Conservation (phyloP, 139 green algal species). For the Tetradesmus lagerheimii region DNA sequence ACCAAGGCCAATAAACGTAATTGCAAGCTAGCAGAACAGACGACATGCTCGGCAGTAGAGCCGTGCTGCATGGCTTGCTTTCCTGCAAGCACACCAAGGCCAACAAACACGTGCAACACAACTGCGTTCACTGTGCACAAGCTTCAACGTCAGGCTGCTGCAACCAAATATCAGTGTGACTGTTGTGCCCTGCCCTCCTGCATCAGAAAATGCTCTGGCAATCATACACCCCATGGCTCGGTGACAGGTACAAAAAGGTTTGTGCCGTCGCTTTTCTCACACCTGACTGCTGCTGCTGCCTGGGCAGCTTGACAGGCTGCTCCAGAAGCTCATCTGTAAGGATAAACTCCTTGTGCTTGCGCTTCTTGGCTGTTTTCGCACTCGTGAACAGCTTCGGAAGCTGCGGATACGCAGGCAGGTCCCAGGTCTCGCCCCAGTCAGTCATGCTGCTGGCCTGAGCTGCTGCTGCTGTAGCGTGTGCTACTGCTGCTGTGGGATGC, state of each 20-base stretch:
- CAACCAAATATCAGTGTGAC: too few relatives aligned
- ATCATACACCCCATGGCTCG: background rate
- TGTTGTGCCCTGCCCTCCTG: too few relatives aligned
- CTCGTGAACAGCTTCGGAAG: constrained; percentile 43
- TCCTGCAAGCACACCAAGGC: background rate
- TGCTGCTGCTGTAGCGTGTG: constrained; percentile 1
- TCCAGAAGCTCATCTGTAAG: constrained; percentile 26
- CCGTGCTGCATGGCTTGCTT: background rate
- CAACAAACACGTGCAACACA: too few relatives aligned
- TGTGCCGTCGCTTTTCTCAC: background rate
- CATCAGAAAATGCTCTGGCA: background rate
- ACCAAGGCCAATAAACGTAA: too few relatives aligned
- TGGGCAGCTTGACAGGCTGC: constrained; percentile 14
- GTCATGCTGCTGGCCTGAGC: background rate
- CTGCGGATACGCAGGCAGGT: constrained; percentile 27
- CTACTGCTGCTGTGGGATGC: background rate
- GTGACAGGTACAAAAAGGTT: background rate
- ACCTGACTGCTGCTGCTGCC: constrained; percentile 35
- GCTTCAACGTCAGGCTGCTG: background rate
- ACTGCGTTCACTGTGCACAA: too few relatives aligned
- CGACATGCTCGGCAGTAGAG: too few relatives aligned
- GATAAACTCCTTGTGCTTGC: constrained; percentile 49
- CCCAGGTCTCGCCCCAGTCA: constrained; percentile 23
- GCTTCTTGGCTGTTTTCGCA: constrained; percentile 48
- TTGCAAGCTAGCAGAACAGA: too few relatives aligned